phyloP scores from a whole-genome alignment of 2,329 filamentous ascomycete genomes.

The Graphium sp. region DNA sequence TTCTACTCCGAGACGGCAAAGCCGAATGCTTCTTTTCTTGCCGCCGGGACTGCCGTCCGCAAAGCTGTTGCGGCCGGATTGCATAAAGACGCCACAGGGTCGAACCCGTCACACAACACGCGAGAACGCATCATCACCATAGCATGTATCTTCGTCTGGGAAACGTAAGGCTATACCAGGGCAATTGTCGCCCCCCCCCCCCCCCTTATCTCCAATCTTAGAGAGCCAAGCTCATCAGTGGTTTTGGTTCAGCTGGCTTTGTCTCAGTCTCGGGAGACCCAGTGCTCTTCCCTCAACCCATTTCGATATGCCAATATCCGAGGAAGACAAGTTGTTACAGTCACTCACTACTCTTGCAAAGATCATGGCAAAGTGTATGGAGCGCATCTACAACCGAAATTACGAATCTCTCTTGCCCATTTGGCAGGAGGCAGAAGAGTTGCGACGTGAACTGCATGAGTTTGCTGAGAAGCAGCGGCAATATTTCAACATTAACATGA shows the following conservation, averaged over 20 bases:
- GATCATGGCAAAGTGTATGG: slow-evolving; percentile 19
- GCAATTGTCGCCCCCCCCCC: too few species aligned
- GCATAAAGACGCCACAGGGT: slow-evolving; percentile 24
- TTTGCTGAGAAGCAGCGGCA: slow-evolving; percentile 13
- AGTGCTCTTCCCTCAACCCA: slow-evolving; percentile 19
- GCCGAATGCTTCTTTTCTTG: too few species aligned
- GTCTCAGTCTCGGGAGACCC: slow-evolving; percentile 22
- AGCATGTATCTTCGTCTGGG: too few species aligned
- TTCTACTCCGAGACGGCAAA: too few species aligned
- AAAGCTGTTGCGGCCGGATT: slow-evolving; percentile 24
- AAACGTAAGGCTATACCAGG: too few species aligned
- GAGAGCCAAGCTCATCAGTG: slow-evolving; percentile 22
- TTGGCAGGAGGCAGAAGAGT: slow-evolving; percentile 15
- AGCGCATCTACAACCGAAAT: slow-evolving; percentile 20
- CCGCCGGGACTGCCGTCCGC: slow-evolving; percentile 19
- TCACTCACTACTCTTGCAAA: slow-evolving; percentile 17
- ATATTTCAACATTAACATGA: slow-evolving; percentile 15
- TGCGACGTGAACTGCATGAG: slow-evolving; percentile 12
- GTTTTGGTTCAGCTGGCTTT: slow-evolving; percentile 21
- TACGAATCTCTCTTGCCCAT: slow-evolving; percentile 17
- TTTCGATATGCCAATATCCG: slow-evolving; percentile 15
- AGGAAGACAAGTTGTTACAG: slow-evolving; percentile 18
- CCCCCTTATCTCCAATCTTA: slow-evolving; percentile 25
- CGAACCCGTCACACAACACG: too few species aligned
- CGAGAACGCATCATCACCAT: too few species aligned